Evolutionary conservation across 768 basidiomycete genomes (phyloP).

Genomic region (Hericium coralloides): DNA sequence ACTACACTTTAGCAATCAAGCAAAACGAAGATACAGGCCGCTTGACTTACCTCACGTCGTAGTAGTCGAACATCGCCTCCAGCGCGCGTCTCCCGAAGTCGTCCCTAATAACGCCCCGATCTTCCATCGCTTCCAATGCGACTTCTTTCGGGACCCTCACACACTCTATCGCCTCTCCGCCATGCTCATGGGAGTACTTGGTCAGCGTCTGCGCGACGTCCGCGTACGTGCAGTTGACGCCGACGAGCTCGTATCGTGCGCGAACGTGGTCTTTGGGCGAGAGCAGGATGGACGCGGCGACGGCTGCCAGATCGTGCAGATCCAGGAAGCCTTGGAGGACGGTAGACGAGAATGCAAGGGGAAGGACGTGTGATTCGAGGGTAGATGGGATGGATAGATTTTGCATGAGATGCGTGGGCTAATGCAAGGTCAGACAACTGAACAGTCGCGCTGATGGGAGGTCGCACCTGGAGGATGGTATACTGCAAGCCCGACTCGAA

Average conservation of each 20-base stretch:
- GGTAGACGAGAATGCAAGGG: slow-evolving; percentile 16
- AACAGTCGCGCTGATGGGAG: not conserved
- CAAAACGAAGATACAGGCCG: not conserved
- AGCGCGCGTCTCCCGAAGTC: slow-evolving; percentile 19
- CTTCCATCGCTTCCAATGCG: slow-evolving; percentile 6
- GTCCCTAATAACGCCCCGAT: slow-evolving; percentile 6
- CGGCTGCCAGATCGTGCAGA: slow-evolving; percentile 22
- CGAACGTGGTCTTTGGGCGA: slow-evolving; percentile 20
- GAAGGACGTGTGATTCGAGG: slow-evolving; percentile 9
- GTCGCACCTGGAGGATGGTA: slow-evolving; percentile 25
- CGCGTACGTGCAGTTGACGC: slow-evolving; percentile 21
- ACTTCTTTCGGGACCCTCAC: slow-evolving; percentile 15
- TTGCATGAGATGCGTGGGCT: slow-evolving; percentile 28
- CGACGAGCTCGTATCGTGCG: slow-evolving; percentile 27
- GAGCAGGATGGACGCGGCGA: slow-evolving; percentile 20
- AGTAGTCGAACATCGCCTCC: slow-evolving; percentile 25
- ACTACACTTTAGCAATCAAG: not conserved
- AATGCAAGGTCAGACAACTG: not conserved
- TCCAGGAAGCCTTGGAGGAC: slow-evolving; percentile 27
- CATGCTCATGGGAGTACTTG: not conserved
- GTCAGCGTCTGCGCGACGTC: slow-evolving; percentile 19
- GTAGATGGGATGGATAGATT: slow-evolving; percentile 17
- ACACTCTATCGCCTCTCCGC: slow-evolving; percentile 12
- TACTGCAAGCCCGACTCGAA: slow-evolving; percentile 27
- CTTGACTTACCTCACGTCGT: slow-evolving; percentile 20